Evolutionary conservation across 306 rosid species (phyloP), one percentile per base, ranked within the genome.

Genomic region (Crotalaria pallida): DNA sequence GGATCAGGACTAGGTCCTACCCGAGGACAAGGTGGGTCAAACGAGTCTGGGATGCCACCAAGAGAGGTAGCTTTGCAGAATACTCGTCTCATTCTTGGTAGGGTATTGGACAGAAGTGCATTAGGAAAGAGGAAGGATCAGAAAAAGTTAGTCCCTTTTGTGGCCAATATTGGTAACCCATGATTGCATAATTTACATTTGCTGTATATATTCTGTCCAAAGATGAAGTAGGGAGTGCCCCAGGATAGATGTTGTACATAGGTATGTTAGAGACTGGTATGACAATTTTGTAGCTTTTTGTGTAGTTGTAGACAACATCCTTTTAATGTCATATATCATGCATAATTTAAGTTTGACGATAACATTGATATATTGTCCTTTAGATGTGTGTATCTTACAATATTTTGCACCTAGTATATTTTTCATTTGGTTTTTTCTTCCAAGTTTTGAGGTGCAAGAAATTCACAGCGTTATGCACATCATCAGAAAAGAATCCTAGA

Each of bases 51-150:
- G 67, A 56, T 76, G 34, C 76, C 98, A 13, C 82, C 86, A 23
- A 86, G 86, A 67, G 97, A 89, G 77, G 86, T 84, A 63, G 89
- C 97, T 71, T 76, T 89, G 87, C 99, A 91, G 55, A 95, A 95
- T 84, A 95, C 97, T 26, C 89, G 97, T 7, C 81, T 91, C 31
- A 87, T 89, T 71, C 92, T 95, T 9, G 88, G 90, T n/a, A 91
- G 96, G 50, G 99, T 95, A 69, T 87, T 95, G 44, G 86, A 86
- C 66, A 79, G 85, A 83, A 91, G 97, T 59, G 82, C 90, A 11
- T 65, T 95, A 41, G 99, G 97, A 29, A 89, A 67, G 91, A 88
- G 97, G 71, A 86, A 91, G 79, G 99, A 95, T 47, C 92, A 91
- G 43, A 88, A 75, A 73, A 87, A 89, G 77, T 62, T 95, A 74